A percentile compares a stretch with the other conserved stretches of the same genome.
phyloP scores from a whole-genome alignment of 1,139 yeast genomes.

The Groenewaldozyma auringiensis region DNA sequence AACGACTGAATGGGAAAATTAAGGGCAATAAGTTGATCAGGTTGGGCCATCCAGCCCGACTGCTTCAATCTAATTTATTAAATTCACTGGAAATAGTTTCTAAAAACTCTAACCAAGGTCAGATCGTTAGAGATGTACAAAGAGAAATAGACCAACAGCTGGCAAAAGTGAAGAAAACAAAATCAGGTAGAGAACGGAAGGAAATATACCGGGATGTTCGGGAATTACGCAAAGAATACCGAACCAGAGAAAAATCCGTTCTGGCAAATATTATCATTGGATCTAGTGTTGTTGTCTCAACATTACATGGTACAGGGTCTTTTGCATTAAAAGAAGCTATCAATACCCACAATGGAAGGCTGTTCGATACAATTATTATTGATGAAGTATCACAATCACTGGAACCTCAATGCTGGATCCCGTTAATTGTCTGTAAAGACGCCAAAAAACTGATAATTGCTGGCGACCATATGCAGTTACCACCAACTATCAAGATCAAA shows the following conservation, averaged over 20 bases:
- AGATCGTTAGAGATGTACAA: constrained; percentile 59
- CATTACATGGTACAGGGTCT: constrained; percentile 84
- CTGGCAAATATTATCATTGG: constrained; percentile 50
- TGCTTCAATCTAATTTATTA: constrained; percentile 51
- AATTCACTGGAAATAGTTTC: constrained; percentile 76
- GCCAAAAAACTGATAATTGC: constrained; percentile 51
- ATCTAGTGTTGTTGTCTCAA: constrained; percentile 67
- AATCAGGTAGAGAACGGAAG: constrained; percentile 55
- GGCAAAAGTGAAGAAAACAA: constrained; percentile 54
- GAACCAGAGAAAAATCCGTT: constrained; percentile 57
- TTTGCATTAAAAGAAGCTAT: constrained; percentile 51
- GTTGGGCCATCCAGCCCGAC: constrained; percentile 90
- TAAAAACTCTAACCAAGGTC: constrained; percentile 53
- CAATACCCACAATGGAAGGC: constrained; percentile 20
- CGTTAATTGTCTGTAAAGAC: constrained; percentile 58
- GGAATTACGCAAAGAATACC: constrained; percentile 59
- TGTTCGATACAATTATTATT: constrained; percentile 77
- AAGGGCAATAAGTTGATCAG: constrained; percentile 56
- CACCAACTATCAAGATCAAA: constrained; percentile 38
- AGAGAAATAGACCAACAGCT: constrained; percentile 61
- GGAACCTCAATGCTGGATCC: constrained; percentile 97
- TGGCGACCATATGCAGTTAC: constrained; percentile 74
- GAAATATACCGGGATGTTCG: constrained; percentile 65
- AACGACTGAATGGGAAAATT: constrained; percentile 50
- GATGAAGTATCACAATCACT: constrained; percentile 94